phyloP scores from a whole-genome alignment of 2,329 filamentous ascomycete species.

The Teratosphaeria pseudoeucalypti region DNA sequence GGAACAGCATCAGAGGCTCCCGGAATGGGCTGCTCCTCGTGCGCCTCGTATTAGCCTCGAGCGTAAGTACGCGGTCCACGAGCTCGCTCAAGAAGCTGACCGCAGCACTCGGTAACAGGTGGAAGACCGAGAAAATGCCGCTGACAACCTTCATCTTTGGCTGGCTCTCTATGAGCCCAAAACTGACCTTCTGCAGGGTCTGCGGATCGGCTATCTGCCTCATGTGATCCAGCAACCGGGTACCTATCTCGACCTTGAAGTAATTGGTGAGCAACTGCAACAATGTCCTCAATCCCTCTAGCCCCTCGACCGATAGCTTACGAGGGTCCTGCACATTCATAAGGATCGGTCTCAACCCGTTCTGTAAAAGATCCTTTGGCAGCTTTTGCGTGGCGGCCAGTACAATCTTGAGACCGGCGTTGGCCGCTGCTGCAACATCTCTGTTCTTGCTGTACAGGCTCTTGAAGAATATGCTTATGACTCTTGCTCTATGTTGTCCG shows the following conservation, averaged over 20 bases:
- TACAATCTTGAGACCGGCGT: conserved; percentile 78
- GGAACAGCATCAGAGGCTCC: conserved; percentile 77
- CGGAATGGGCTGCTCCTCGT: conserved; percentile 90
- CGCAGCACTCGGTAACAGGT: conserved; percentile 82
- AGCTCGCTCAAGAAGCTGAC: conserved; percentile 84
- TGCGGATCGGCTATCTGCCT: conserved; percentile 76
- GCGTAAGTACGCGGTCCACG: conserved; percentile 77
- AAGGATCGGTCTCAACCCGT: conserved; percentile 85
- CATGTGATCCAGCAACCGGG: conserved; percentile 85
- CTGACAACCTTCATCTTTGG: conserved; percentile 88
- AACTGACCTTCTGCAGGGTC: conserved; percentile 79
- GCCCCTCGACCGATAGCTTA: conserved; percentile 73
- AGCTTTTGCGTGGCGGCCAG: conserved; percentile 81
- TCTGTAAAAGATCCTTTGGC: conserved; percentile 89
- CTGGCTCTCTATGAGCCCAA: conserved; percentile 88
- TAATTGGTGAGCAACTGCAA: conserved; percentile 91
- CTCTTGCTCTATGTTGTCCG: conserved; percentile 46
- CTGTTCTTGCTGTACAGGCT: conserved; percentile 87
- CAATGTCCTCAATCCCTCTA: conserved; percentile 83
- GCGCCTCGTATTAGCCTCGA: conserved; percentile 74
- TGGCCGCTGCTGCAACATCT: conserved; percentile 87
- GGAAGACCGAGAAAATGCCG: conserved; percentile 92
- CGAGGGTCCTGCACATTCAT: conserved; percentile 93
- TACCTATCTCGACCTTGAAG: conserved; percentile 97
- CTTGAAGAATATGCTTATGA: conserved; percentile 96